A percentile compares a stretch with the other conserved stretches of the same genome.
These are phyloP conservation scores for slime mould (Dictyostelium discoideum) DNA, from an alignment of 78 protist genomes.

Conservation along the genomic window dicty_2.7 NC_007090.3:1140001-1140500, in stretches of 20 bases:
- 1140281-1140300: conserved; percentile 58
- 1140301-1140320: conserved; percentile 74
- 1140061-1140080: background rate
- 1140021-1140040: conserved; percentile 13
- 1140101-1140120: conserved; percentile 39
- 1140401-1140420: conserved; percentile 97
- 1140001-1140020: background rate
- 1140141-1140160: background rate
- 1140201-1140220: too few species aligned
- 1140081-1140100: conserved; percentile 61
- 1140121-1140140: conserved; percentile 2
- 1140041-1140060: background rate
- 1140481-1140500: conserved; percentile 96
- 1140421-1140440: conserved; percentile 80
- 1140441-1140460: conserved; percentile 86
- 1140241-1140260: background rate
- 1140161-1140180: conserved; percentile 14
- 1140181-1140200: background rate
- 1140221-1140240: too few species aligned
- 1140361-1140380: conserved; percentile 91
- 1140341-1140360: conserved; percentile 64
- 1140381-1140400: conserved; percentile 96
- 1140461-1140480: conserved; percentile 88
- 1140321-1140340: conserved; percentile 35
- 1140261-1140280: conserved; percentile 45